These are phyloP conservation scores for Crithidia expoeki DNA, from an alignment of 208 protist species.

Conservation along the genomic window DNA sequence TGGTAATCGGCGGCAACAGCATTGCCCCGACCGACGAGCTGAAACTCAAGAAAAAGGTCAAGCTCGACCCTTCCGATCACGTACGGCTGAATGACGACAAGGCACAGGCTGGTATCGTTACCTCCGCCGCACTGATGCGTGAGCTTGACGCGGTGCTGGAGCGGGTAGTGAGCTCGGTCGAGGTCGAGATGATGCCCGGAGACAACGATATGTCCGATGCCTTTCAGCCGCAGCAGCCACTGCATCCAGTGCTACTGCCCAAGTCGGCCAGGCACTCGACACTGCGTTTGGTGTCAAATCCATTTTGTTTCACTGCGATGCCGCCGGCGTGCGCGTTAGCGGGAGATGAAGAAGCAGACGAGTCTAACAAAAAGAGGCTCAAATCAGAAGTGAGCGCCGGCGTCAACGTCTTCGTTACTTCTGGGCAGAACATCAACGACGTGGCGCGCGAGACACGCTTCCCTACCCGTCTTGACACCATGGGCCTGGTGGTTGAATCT, in stretches of 20 bases:
- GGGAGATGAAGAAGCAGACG: background rate
- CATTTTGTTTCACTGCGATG: constrained; percentile 70
- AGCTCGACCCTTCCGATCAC: constrained; percentile 85
- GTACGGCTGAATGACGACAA: constrained; percentile 71
- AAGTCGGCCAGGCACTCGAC: constrained; percentile 69
- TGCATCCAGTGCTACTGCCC: constrained; percentile 88
- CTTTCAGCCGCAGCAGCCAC: constrained; percentile 92
- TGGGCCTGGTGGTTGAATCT: constrained; percentile 73
- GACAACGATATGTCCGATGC: constrained; percentile 89
- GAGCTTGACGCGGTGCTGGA: constrained; percentile 75
- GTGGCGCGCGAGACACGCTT: constrained; percentile 74
- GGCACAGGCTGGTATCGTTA: constrained; percentile 38
- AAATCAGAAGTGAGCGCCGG: constrained; percentile 15
- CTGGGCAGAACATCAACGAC: constrained; percentile 90
- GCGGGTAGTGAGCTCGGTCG: constrained; percentile 63
- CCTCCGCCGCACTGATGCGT: constrained; percentile 71
- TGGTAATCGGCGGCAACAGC: constrained; percentile 88
- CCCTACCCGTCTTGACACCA: constrained; percentile 59
- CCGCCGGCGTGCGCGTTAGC: constrained; percentile 12
- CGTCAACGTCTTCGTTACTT: constrained; percentile 72
- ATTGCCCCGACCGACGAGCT: constrained; percentile 88
- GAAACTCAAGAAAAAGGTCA: constrained; percentile 86
- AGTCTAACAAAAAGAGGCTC: constrained; percentile 20
- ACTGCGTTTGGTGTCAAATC: constrained; percentile 84
- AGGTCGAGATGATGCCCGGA: constrained; percentile 92